phyloP scores from a whole-genome alignment of 345 rosid species.

The Mangifera indica region DNA sequence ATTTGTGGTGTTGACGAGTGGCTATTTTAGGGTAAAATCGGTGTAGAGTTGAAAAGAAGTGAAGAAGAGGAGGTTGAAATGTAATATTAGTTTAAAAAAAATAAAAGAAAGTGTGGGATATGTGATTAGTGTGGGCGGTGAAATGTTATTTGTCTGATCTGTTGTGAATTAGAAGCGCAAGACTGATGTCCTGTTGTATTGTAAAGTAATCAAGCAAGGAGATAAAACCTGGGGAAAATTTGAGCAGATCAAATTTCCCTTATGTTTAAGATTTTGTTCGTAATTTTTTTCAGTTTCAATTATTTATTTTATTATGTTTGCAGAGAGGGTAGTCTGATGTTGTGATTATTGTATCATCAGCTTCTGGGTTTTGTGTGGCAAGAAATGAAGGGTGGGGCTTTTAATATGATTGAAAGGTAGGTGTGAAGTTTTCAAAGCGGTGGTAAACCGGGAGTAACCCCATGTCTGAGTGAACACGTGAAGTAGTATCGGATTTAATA shows the following conservation, averaged over 20 bases:
- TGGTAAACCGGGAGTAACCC: too few relatives aligned
- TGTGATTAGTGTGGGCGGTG: not conserved
- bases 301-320: not conserved
- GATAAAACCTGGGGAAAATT: not conserved
- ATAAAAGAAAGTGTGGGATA: not conserved
- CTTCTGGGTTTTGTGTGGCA: too few relatives aligned
- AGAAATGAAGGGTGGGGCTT: too few relatives aligned
- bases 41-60: not conserved
- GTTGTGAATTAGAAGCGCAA: constrained; percentile 5
- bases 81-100: not conserved
- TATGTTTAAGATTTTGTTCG: not conserved
- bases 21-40: not conserved
- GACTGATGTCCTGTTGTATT: not conserved
- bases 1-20: not conserved
- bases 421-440: too few relatives aligned
- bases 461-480: too few relatives aligned
- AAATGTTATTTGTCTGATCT: constrained; percentile 17
- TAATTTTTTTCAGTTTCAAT: not conserved
- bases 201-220: not conserved
- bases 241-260: not conserved
- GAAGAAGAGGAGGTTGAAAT: not conserved
- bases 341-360: too few relatives aligned
- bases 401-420: too few relatives aligned
- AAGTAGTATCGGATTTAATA: too few relatives aligned
- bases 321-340: too few relatives aligned